Conservation (phyloP, 2,329 filamentous ascomycete genomes). For the Knufia fluminis region DNA sequence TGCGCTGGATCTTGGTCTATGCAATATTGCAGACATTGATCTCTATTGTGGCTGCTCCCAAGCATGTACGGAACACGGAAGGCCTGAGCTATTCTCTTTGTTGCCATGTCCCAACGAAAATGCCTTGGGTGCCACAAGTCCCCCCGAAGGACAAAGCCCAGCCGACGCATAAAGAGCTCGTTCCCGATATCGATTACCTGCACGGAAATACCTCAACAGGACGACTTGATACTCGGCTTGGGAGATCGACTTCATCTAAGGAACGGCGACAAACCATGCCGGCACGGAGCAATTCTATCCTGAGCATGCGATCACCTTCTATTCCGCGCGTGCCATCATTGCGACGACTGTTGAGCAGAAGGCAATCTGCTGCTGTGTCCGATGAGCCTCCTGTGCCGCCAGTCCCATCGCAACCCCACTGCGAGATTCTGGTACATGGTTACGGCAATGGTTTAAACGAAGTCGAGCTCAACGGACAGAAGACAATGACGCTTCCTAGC, state of each 20-base stretch:
- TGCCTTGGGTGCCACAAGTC: slow-evolving; percentile 13
- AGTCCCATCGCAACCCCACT: slow-evolving; percentile 11
- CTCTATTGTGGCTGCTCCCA: slow-evolving; percentile 52
- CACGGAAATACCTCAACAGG: slow-evolving; percentile 7
- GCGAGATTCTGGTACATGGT: slow-evolving; percentile 21
- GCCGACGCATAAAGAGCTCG: slow-evolving; percentile 2
- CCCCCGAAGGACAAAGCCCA: background rate
- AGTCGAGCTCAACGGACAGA: slow-evolving; percentile 8
- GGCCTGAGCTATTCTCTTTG: slow-evolving; percentile 52
- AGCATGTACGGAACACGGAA: slow-evolving; percentile 50
- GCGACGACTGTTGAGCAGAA: slow-evolving; percentile 10
- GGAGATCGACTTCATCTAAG: background rate
- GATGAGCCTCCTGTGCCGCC: slow-evolving; percentile 3
- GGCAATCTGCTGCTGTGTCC: background rate
- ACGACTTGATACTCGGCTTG: background rate
- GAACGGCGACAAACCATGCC: slow-evolving; percentile 7
- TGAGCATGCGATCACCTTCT: background rate
- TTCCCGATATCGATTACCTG: slow-evolving; percentile 8
- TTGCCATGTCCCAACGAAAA: slow-evolving; percentile 29
- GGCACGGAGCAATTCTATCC: background rate
- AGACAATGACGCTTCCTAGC: slow-evolving; percentile 8
- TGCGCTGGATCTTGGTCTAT: slow-evolving; percentile 71
- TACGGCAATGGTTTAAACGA: slow-evolving; percentile 24
- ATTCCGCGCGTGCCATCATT: slow-evolving; percentile 14
- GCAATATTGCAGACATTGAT: slow-evolving; percentile 62